Conservation (phyloP, 495 filamentous ascomycete species). For the Penicillium goetzii region DNA sequence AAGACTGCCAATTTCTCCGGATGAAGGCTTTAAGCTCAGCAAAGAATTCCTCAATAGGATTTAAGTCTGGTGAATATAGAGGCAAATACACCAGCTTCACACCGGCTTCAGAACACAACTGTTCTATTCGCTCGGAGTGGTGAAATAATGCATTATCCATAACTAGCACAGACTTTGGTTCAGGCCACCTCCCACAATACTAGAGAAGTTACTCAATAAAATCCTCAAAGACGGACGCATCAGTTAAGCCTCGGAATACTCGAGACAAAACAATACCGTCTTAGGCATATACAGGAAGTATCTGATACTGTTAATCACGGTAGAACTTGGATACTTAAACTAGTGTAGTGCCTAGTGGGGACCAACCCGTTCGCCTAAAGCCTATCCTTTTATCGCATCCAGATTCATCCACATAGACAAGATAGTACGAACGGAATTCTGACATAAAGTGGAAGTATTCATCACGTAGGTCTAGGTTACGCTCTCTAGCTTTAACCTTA, state of each 20-base stretch:
- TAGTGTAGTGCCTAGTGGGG: constrained; percentile 33
- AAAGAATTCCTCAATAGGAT: constrained; percentile 27
- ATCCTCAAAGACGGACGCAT: constrained; percentile 42
- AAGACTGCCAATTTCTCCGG: constrained; percentile 4
- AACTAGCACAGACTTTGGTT: constrained; percentile 31
- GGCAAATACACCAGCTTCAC: constrained; percentile 37
- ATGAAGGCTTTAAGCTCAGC: constrained; percentile 31
- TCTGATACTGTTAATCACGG: constrained; percentile 39
- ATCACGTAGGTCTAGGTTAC: constrained; percentile 40
- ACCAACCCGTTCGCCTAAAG: constrained; percentile 17
- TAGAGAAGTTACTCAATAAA: constrained; percentile 45
- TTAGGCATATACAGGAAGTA: constrained; percentile 39
- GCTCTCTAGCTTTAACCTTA: constrained; percentile 16
- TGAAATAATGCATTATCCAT: constrained; percentile 41
- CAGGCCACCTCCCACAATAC: constrained; percentile 40
- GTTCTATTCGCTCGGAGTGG: constrained; percentile 33
- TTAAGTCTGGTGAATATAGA: constrained; percentile 4
- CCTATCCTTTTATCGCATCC: constrained; percentile 28
- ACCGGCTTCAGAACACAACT: constrained; percentile 39
- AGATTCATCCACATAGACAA: neutral
- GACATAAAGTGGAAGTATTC: constrained; percentile 39
- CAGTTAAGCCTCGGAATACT: constrained; percentile 42
- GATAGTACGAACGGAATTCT: constrained; percentile 29
- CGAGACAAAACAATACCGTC: constrained; percentile 39
- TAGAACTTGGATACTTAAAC: constrained; percentile 38